Percentiles rank a stretch among this genome's conserved stretches.
Evolutionary conservation across 495 filamentous ascomycete species (phyloP).

Genomic region (Collariella sp.): DNA sequence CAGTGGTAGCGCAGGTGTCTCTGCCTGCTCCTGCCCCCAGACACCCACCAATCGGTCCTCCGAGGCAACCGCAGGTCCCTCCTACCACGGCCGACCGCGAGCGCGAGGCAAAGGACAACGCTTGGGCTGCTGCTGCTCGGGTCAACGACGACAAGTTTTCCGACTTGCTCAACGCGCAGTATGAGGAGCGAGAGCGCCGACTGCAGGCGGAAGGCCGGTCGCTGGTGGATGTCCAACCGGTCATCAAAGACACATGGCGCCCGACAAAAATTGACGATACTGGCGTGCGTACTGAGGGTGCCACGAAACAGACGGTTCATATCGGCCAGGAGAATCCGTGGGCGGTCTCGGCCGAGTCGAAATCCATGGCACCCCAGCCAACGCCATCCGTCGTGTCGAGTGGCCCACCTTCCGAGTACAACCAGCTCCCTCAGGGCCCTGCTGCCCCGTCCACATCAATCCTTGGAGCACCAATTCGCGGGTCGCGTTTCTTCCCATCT

Average conservation of each 20-base stretch:
- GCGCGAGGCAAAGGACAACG: constrained; percentile 2
- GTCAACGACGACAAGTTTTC: constrained; percentile 21
- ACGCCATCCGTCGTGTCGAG: constrained; percentile 7
- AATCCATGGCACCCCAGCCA: constrained; percentile 10
- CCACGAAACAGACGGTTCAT: constrained; percentile 19
- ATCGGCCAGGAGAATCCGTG: constrained; percentile 23
- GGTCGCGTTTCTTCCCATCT: constrained; percentile 59
- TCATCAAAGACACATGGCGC: constrained; percentile 58
- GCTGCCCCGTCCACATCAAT: constrained; percentile 13
- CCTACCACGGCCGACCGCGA: not conserved
- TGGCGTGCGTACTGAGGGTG: constrained; percentile 20
- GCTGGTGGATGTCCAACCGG: constrained; percentile 30
- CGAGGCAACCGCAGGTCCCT: constrained; percentile 13
- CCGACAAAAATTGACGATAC: constrained; percentile 45
- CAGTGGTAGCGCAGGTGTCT: not conserved
- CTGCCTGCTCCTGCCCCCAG: constrained; percentile 13
- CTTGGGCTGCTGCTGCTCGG: constrained; percentile 14
- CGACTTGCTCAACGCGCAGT: constrained; percentile 20
- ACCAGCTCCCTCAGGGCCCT: constrained; percentile 13
- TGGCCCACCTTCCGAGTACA: constrained; percentile 9
- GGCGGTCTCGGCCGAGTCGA: constrained; percentile 14
- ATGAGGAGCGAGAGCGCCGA: constrained; percentile 22
- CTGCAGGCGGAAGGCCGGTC: constrained; percentile 23
- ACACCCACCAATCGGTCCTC: constrained; percentile 36
- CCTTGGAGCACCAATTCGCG: constrained; percentile 10